Conservation (phyloP, 1,284 basidiomycete genomes). For the Xerocomus amazonicus region DNA sequence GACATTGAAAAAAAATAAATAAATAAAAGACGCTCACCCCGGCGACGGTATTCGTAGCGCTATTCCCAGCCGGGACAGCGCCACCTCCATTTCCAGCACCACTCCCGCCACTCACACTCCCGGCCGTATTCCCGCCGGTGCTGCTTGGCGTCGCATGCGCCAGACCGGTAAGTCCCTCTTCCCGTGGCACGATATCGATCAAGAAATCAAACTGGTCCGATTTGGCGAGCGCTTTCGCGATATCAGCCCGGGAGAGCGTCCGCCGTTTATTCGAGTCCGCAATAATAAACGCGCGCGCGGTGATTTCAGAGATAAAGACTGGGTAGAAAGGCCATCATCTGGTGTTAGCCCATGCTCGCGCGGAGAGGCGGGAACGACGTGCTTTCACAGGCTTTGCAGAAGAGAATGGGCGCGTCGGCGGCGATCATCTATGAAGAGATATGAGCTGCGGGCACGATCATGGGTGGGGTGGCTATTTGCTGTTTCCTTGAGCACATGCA, state of each 20-base stretch:
- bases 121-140: neutral
- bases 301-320: slow-evolving; percentile 96
- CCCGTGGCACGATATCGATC: slow-evolving; percentile 88
- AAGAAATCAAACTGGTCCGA: slow-evolving; percentile 93
- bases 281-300: slow-evolving; percentile 88
- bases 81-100: too few relatives aligned
- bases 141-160: slow-evolving; percentile 9
- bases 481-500: too few relatives aligned
- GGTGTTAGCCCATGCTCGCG: too few relatives aligned
- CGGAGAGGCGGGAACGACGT: slow-evolving; percentile 27
- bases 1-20: neutral
- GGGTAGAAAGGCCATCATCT: too few relatives aligned
- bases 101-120: too few relatives aligned
- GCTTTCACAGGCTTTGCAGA: slow-evolving; percentile 97
- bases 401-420: slow-evolving; percentile 89
- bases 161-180: slow-evolving; percentile 46
- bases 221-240: slow-evolving; percentile 84
- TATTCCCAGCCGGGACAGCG: neutral
- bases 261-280: slow-evolving; percentile 91
- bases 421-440: slow-evolving; percentile 80
- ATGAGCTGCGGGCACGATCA: too few relatives aligned
- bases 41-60: slow-evolving; percentile 15
- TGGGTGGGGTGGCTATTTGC: too few relatives aligned
- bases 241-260: slow-evolving; percentile 86
- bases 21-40: slow-evolving; percentile 16